Evolutionary conservation across 495 filamentous ascomycete genomes (phyloP).

Genomic region (Penicillium arizonense): DNA sequence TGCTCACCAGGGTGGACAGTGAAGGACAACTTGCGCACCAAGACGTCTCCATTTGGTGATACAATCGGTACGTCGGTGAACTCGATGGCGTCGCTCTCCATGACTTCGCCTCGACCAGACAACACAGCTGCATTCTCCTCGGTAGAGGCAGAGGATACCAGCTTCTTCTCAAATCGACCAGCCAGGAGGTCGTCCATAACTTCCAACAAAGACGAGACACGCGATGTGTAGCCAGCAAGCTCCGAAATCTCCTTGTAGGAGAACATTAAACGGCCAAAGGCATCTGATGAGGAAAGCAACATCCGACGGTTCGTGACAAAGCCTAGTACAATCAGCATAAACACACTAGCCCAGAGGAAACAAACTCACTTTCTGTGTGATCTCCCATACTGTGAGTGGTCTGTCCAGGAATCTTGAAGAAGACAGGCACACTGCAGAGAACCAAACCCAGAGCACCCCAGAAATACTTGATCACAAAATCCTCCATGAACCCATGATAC

Average conservation of each 20-base stretch:
- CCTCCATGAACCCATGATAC: conserved; percentile 98
- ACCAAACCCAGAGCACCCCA: conserved; percentile 93
- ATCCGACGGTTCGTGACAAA: conserved; percentile 95
- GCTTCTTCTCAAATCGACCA: conserved; percentile 91
- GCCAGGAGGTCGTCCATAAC: conserved; percentile 91
- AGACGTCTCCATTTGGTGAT: conserved; percentile 90
- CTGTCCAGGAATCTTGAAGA: conserved; percentile 85
- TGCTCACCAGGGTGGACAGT: conserved; percentile 82
- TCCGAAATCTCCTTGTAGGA: conserved; percentile 97
- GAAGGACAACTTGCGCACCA: conserved; percentile 83
- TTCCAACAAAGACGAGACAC: conserved; percentile 82
- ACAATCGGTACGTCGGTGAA: conserved; percentile 95
- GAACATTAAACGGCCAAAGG: conserved; percentile 96
- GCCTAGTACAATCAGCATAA: conserved; percentile 32
- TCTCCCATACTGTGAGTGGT: conserved; percentile 77
- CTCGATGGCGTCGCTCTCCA: conserved; percentile 77
- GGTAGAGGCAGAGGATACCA: conserved; percentile 82
- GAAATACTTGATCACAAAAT: conserved; percentile 98
- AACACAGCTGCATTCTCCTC: conserved; percentile 78
- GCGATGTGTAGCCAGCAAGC: conserved; percentile 88
- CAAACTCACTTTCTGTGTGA: conserved; percentile 73
- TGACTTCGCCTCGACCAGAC: conserved; percentile 69
- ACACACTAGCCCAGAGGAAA: background rate
- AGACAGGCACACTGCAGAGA: conserved; percentile 95
- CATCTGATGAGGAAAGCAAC: conserved; percentile 87